These are phyloP conservation scores for Aurantiochytrium sp. DNA, from an alignment of 108 stramenopile species.

Conservation along the genomic window DNA sequence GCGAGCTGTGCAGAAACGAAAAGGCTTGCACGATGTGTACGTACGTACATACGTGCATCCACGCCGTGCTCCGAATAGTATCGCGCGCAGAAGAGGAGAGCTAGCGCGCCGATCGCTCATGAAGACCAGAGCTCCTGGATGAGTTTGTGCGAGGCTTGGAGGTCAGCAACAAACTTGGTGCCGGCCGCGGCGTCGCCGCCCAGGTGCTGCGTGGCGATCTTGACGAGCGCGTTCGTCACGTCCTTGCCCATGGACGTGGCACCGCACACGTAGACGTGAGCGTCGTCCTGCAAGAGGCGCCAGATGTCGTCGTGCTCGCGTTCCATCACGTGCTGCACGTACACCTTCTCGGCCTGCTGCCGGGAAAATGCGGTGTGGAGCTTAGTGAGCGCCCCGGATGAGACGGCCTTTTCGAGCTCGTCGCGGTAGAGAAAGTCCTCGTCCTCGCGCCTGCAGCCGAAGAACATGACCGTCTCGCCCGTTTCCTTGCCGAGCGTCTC, in stretches of 20 bases:
- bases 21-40: no score
- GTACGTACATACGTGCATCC: no score
- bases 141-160: neutral
- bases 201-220: neutral
- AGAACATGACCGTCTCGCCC: conserved; percentile 78
- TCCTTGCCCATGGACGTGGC: conserved; percentile 84
- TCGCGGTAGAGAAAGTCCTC: conserved; percentile 86
- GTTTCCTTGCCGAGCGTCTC: neutral
- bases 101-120: no score
- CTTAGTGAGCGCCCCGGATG: conserved; percentile 64
- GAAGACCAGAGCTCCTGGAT: conserved; percentile 25
- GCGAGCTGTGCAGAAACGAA: no score
- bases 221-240: conserved; percentile 69
- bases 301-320: conserved; percentile 61
- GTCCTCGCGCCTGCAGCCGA: conserved; percentile 81
- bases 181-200: neutral
- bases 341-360: conserved; percentile 76
- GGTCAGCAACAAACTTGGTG: neutral
- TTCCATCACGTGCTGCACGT: conserved; percentile 85
- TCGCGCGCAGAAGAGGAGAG: neutral
- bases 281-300: conserved; percentile 58
- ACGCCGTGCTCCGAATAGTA: neutral
- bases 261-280: conserved; percentile 78
- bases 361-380: conserved; percentile 84
- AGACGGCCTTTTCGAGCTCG: conserved; percentile 66